Conservation (phyloP, 371 early-diverging fungal species). For the Quaeritorhiza haematococci region DNA sequence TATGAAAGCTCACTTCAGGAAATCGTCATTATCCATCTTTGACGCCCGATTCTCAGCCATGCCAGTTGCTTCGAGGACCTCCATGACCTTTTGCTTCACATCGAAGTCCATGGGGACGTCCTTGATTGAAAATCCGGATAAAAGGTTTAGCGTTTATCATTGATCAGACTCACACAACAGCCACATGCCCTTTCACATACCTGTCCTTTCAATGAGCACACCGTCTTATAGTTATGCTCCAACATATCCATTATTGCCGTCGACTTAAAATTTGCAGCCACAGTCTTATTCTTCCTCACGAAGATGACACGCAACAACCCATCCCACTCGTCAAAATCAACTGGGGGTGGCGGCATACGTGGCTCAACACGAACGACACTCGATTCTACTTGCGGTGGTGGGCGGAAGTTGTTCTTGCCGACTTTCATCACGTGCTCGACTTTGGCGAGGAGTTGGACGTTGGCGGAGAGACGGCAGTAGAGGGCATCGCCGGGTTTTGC, state of each 20-base stretch:
- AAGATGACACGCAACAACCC: slow-evolving; percentile 94
- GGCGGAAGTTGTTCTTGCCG: slow-evolving; percentile 97
- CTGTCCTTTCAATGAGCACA: slow-evolving; percentile 69
- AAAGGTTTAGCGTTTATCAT: not conserved
- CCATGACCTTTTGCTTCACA: slow-evolving; percentile 68
- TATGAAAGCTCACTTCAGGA: slow-evolving; percentile 47
- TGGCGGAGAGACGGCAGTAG: slow-evolving; percentile 95
- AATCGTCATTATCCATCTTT: slow-evolving; percentile 90
- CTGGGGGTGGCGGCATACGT: slow-evolving; percentile 85
- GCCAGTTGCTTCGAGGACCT: slow-evolving; percentile 61
- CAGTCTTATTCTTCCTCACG: slow-evolving; percentile 94
- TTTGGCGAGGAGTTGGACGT: slow-evolving; percentile 95
- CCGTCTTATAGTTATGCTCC: slow-evolving; percentile 92
- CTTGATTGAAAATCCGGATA: slow-evolving; percentile 22
- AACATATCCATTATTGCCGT: slow-evolving; percentile 78
- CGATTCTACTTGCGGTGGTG: slow-evolving; percentile 98
- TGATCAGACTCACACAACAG: slow-evolving; percentile 1
- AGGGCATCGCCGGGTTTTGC: slow-evolving; percentile 92
- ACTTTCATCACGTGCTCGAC: slow-evolving; percentile 97
- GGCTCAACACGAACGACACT: slow-evolving; percentile 94
- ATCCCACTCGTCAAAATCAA: slow-evolving; percentile 97
- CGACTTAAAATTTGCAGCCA: slow-evolving; percentile 89
- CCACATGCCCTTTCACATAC: slow-evolving; percentile 20
- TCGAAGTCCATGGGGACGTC: slow-evolving; percentile 80
- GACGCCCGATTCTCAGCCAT: slow-evolving; percentile 79